Percentiles rank a stretch among this genome's conserved stretches.
Evolutionary conservation across 1,284 basidiomycete species (phyloP).

Genomic region (Tylopilus sp.): DNA sequence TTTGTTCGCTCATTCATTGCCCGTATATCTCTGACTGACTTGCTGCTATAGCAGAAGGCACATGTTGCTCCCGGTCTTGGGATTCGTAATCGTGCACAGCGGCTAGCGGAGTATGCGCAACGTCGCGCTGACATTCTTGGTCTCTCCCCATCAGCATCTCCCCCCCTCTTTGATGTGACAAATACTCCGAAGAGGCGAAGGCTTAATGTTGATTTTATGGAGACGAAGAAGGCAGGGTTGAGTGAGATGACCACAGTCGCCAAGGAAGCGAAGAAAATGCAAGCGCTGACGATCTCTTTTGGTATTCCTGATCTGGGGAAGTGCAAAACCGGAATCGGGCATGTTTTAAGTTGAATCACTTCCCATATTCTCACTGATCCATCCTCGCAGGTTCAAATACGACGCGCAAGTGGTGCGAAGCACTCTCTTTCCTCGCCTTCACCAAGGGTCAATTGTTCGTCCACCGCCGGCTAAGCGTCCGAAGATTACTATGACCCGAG

Average conservation of each 20-base stretch:
- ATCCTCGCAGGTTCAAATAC: slow-evolving; percentile 51
- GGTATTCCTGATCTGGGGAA: slow-evolving; percentile 37
- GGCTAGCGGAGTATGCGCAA: slow-evolving; percentile 59
- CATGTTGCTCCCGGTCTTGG: slow-evolving; percentile 45
- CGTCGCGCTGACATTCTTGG: slow-evolving; percentile 54
- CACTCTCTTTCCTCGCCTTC: slow-evolving; percentile 41
- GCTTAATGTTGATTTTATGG: slow-evolving; percentile 23
- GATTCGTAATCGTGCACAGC: slow-evolving; percentile 56
- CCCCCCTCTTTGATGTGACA: slow-evolving; percentile 33
- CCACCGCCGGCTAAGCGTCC: slow-evolving; percentile 27
- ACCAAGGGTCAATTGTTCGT: slow-evolving; percentile 5
- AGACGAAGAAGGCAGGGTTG: slow-evolving; percentile 22
- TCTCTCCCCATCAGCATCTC: slow-evolving; percentile 23
- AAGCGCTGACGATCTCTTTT: slow-evolving; percentile 42
- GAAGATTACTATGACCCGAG: slow-evolving; percentile 11
- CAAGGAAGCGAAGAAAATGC: slow-evolving; percentile 39
- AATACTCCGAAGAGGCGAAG: slow-evolving; percentile 29
- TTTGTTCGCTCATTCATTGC: slow-evolving; percentile 33
- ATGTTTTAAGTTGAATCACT: slow-evolving; percentile 18
- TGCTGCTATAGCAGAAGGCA: slow-evolving; percentile 39
- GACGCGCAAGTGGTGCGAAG: slow-evolving; percentile 44
- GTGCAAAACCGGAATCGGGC: slow-evolving; percentile 45
- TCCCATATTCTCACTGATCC: not conserved
- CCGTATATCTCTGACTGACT: slow-evolving; percentile 3
- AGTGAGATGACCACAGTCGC: slow-evolving; percentile 20